Evolutionary conservation across 2,329 filamentous ascomycete genomes (phyloP), one percentile per base, ranked within the genome.

Genomic region (Phoma herbarum): DNA sequence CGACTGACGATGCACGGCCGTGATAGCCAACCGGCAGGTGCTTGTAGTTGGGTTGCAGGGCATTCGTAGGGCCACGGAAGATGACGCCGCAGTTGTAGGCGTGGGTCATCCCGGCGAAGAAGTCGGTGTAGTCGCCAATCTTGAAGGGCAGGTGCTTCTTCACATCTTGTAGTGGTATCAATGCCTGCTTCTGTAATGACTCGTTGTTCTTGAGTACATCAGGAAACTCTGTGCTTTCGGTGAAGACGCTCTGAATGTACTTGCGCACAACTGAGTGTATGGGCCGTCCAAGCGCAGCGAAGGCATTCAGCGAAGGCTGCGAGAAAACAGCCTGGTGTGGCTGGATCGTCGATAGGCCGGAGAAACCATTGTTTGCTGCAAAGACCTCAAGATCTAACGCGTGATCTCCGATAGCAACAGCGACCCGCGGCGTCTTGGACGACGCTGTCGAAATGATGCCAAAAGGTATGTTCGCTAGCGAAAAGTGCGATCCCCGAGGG

Each of bases 71-170:
- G 0, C 90, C 90, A 42, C 91, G 86, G 78, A 94, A 92, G 61
- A 94, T 82, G 11, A 84, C 82, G 4, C 90, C 90, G 16, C 89
- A 84, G 57, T 88, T 89, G 78, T 87, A 89, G 18, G 91, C 91
- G 77, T 95, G 91, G 73, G 93, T 89, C 63, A 89, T 80, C 14
- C 91, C 91, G 10, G 89, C 91, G 72, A 92, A 95, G 80, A 95
- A 95, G 76, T 95, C 91, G 1, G 91, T 92, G 75, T 94, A 95
- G 75, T 94, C 91, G 25, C 90, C 89, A 66, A 94, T 92, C 53
- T 83, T 82, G 85, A 95, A 88, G 2, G 91, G 91, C 8, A 94
- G 71, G 69, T 93, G 89, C 71, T 84, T 88, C 62, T 82, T 85
- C 47, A 88, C 85, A 20, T 86, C 79, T 4, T 81, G 79, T 46